phyloP scores from a whole-genome alignment of 164 flowering plant genomes.

The Taxillus chinensis region DNA sequence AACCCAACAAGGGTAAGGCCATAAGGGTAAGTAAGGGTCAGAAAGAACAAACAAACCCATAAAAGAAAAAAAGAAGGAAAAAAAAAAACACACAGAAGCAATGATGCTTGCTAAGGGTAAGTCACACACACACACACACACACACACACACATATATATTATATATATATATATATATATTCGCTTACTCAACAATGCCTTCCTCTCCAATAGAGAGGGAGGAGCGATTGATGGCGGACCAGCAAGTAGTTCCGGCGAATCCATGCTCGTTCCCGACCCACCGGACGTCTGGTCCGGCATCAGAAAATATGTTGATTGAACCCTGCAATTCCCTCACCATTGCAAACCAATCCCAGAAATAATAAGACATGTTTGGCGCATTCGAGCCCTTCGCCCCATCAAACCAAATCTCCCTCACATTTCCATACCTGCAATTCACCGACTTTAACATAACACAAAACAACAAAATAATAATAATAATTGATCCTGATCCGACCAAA shows the following conservation, averaged over 20 bases:
- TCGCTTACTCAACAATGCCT: constrained; percentile 41
- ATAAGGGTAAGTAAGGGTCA: too few relatives aligned
- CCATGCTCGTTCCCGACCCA: constrained; percentile 92
- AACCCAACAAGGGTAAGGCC: too few relatives aligned
- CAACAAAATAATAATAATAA: not conserved
- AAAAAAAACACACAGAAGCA: too few relatives aligned
- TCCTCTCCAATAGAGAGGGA: constrained; percentile 57
- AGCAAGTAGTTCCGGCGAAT: constrained; percentile 60
- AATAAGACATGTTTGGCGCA: constrained; percentile 71
- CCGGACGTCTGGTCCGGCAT: constrained; percentile 83
- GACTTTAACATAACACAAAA: constrained; percentile 1
- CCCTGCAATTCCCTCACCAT: constrained; percentile 83
- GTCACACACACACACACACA: too few relatives aligned
- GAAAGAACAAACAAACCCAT: too few relatives aligned
- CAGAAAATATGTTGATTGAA: constrained; percentile 81
- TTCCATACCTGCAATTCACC: constrained; percentile 47
- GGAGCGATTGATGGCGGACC: constrained; percentile 77
- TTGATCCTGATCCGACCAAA: too few relatives aligned
- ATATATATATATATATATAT: too few relatives aligned
- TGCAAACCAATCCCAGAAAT: constrained; percentile 72
- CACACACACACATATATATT: too few relatives aligned
- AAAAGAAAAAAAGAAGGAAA: too few relatives aligned
- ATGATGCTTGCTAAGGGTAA: too few relatives aligned
- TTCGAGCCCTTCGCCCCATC: constrained; percentile 86
- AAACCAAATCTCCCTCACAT: constrained; percentile 83